Evolutionary conservation across 805 yeast species (phyloP), one percentile per base, ranked within the genome.

Genomic region (Candida hungchunana): DNA sequence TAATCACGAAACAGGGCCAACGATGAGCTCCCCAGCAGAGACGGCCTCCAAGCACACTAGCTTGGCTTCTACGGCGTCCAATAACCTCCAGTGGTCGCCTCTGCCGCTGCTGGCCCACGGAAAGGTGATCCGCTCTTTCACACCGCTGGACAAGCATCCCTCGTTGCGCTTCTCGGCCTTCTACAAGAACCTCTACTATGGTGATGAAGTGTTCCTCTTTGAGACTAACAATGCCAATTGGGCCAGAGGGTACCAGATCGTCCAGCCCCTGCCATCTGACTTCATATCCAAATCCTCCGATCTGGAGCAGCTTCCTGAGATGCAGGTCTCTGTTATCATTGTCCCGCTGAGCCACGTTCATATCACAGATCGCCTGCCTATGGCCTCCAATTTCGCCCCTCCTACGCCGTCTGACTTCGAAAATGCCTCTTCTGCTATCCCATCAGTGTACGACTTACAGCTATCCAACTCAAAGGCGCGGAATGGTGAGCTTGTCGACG

Each of bases 161-260:
- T 51, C 53, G 19, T 44, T 63, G 45, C 57, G 51, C 19, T 40
- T 53, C 14, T 56, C 61, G 4, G 56, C 56, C 20, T 62, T 65
- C 42, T 71, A 67, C 58, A 64, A 63, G 40, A 75, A 81, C 54
- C 57, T 81, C 30, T 80, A 75, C 51, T 79, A 80, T 15, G 95
- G 95, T 23, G 94, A 85, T 58, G 85, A 80, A 44, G 77, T 82
- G 21, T 83, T 73, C 55, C 63, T 84, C 14, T 82, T 85, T 53
- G 95, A 86, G 53, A 63, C 71, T 31, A 66, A 72, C 57, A 58
- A 62, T 26, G 67, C 67, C 15, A 71, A 71, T 43, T 87, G 95
- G 95, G 86, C 79, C 17, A 69, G 95, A 48, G 95, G 88, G 10
- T 86, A 87, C 56, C 67, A 75, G 4, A 62, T 82, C 23, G 64